These are phyloP conservation scores for Selaginella moellendorffii DNA, from an alignment of 75 land plant species.

Conservation along the genomic window DNA sequence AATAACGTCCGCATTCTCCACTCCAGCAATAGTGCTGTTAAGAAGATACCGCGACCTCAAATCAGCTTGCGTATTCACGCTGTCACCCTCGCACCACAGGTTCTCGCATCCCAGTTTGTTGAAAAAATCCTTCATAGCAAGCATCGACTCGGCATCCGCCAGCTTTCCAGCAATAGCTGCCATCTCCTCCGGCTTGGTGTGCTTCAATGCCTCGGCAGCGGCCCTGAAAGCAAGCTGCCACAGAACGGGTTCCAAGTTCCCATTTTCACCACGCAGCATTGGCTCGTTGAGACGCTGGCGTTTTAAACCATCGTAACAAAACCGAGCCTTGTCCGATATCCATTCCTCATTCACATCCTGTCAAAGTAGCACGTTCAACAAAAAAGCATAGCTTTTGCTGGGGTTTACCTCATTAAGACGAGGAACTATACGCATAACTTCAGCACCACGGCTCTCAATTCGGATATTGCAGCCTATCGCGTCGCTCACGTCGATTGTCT, in stretches of 20 bases:
- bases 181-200: conserved; percentile 68
- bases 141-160: conserved; percentile 97
- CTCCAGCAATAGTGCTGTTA: conserved; percentile 60
- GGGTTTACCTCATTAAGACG: conserved; percentile 86
- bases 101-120: conserved; percentile 87
- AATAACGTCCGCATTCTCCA: conserved; percentile 78
- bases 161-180: conserved; percentile 86
- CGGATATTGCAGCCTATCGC: conserved; percentile 93
- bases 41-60: conserved; percentile 56
- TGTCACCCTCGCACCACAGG: conserved; percentile 79
- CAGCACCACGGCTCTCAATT: conserved; percentile 94
- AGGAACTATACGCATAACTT: conserved; percentile 95
- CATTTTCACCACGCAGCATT: conserved; percentile 86
- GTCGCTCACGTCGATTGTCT: conserved; percentile 85
- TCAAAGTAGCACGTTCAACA: neutral
- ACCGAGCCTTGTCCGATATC: conserved; percentile 95
- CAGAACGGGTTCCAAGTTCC: conserved; percentile 65
- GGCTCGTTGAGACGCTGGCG: conserved; percentile 95
- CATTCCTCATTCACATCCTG: conserved; percentile 99
- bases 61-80: conserved; percentile 49
- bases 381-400: conserved; percentile 6
- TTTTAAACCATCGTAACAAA: conserved; percentile 92
- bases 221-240: conserved; percentile 86
- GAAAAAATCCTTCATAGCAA: conserved; percentile 81
- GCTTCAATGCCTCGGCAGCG: conserved; percentile 54